A percentile compares a stretch with the other conserved stretches of the same genome.
Conservation (phyloP, 345 rosid species). For the Melastoma malabathricum region DNA sequence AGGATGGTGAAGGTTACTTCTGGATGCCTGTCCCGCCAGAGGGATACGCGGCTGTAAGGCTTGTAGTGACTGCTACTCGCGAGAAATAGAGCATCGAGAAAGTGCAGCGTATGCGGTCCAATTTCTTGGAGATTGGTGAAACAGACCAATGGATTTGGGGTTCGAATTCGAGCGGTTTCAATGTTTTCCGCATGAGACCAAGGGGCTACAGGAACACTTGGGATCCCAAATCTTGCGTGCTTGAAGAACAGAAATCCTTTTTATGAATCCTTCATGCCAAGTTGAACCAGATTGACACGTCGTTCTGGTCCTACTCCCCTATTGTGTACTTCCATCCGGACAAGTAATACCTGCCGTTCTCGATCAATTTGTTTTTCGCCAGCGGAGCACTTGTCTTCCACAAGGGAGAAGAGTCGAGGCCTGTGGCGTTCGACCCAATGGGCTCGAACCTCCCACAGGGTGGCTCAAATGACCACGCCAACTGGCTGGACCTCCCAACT, state of each 20-base stretch:
- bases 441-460: constrained; percentile 14
- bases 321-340: constrained; percentile 12
- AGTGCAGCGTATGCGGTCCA: constrained; percentile 8
- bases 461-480: constrained; percentile 8
- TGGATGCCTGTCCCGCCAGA: constrained; percentile 13
- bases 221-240: constrained; percentile 3
- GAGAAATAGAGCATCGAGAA: constrained; percentile 8
- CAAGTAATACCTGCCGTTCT: constrained; percentile 11
- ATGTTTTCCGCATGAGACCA: constrained; percentile 9
- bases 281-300: constrained; percentile 8
- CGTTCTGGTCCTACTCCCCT: constrained; percentile 11
- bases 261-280: constrained; percentile 8
- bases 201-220: constrained; percentile 8
- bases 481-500: constrained; percentile 16
- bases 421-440: constrained; percentile 1
- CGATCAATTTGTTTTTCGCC: constrained; percentile 12
- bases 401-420: constrained; percentile 13
- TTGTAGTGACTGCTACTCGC: constrained; percentile 4
- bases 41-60: constrained; percentile 8
- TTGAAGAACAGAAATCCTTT: constrained; percentile 9
- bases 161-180: constrained; percentile 4
- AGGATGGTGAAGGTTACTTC: constrained; percentile 11
- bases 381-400: constrained; percentile 11
- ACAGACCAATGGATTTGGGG: constrained; percentile 12
- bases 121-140: constrained; percentile 11